Conservation (phyloP, 1,284 basidiomycete species). For the Cerrena zonata region DNA sequence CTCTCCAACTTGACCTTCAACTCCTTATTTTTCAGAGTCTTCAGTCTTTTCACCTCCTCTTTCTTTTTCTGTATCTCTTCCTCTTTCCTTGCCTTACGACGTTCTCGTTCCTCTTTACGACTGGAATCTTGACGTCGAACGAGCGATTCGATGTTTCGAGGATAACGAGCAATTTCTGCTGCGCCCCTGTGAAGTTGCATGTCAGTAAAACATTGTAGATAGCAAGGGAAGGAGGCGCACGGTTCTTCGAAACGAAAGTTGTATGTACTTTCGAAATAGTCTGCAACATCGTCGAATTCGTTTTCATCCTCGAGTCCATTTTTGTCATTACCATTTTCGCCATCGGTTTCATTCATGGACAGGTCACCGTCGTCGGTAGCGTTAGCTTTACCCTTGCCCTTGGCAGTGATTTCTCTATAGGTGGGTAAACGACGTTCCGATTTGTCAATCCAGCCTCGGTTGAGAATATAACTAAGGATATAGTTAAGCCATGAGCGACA, state of each 20-base stretch:
- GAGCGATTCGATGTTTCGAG: slow-evolving; percentile 63
- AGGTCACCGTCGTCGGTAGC: slow-evolving; percentile 25
- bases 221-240: slow-evolving; percentile 39
- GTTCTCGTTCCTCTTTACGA: slow-evolving; percentile 76
- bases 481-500: not conserved
- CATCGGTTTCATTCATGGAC: slow-evolving; percentile 17
- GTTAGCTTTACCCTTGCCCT: slow-evolving; percentile 35
- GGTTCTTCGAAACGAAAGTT: slow-evolving; percentile 94
- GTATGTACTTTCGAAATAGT: slow-evolving; percentile 78
- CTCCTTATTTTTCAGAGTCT: slow-evolving; percentile 80
- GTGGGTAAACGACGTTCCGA: slow-evolving; percentile 70
- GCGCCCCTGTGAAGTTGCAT: slow-evolving; percentile 47
- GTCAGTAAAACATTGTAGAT: not conserved
- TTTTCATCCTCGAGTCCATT: slow-evolving; percentile 33
- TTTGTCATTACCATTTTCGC: slow-evolving; percentile 37
- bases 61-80: slow-evolving; percentile 69
- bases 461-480: slow-evolving; percentile 76
- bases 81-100: slow-evolving; percentile 72
- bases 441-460: slow-evolving; percentile 91
- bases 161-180: slow-evolving; percentile 70
- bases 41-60: slow-evolving; percentile 77
- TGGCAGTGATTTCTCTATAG: slow-evolving; percentile 68
- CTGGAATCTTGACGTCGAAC: slow-evolving; percentile 76
- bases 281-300: slow-evolving; percentile 68
- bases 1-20: slow-evolving; percentile 69